These are phyloP conservation scores for Starmera pachycereana DNA, from an alignment of 805 yeast species.

Conservation along the genomic window DNA sequence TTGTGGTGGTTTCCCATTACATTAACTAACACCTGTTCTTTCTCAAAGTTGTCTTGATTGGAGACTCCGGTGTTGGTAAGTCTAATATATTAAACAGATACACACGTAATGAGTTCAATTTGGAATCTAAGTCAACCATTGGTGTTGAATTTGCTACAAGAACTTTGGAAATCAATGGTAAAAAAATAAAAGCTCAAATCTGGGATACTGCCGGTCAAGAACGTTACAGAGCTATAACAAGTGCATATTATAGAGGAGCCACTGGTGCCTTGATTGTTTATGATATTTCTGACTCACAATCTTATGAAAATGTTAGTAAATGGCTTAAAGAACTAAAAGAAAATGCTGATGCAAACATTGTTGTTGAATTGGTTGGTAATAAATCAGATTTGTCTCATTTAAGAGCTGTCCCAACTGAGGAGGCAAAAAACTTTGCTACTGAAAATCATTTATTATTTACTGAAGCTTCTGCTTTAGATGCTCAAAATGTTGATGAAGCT, in stretches of 20 bases:
- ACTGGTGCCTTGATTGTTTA: constrained; percentile 95
- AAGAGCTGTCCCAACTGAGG: constrained; percentile 96
- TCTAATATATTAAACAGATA: constrained; percentile 88
- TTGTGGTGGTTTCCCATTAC: background rate
- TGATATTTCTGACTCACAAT: constrained; percentile 85
- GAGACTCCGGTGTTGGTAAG: constrained; percentile 96
- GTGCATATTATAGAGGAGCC: constrained; percentile 96
- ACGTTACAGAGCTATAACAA: constrained; percentile 94
- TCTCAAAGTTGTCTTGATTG: constrained; percentile 73
- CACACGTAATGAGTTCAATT: constrained; percentile 91
- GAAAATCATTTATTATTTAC: constrained; percentile 89
- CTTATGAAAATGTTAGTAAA: constrained; percentile 76
- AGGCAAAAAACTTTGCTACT: constrained; percentile 87
- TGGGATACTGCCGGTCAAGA: constrained; percentile 99
- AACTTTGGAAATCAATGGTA: constrained; percentile 80
- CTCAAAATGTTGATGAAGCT: constrained; percentile 90
- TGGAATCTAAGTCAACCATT: constrained; percentile 88
- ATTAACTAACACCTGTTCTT: background rate
- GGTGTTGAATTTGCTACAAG: constrained; percentile 98
- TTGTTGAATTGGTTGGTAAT: constrained; percentile 88
- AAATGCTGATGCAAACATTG: constrained; percentile 91
- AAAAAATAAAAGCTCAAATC: constrained; percentile 78
- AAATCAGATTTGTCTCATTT: constrained; percentile 85
- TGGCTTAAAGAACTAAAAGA: constrained; percentile 88
- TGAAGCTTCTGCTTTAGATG: constrained; percentile 90